These are phyloP conservation scores for Neonothopanus nambi DNA, from an alignment of 1,284 basidiomycete genomes.

Conservation along the genomic window DNA sequence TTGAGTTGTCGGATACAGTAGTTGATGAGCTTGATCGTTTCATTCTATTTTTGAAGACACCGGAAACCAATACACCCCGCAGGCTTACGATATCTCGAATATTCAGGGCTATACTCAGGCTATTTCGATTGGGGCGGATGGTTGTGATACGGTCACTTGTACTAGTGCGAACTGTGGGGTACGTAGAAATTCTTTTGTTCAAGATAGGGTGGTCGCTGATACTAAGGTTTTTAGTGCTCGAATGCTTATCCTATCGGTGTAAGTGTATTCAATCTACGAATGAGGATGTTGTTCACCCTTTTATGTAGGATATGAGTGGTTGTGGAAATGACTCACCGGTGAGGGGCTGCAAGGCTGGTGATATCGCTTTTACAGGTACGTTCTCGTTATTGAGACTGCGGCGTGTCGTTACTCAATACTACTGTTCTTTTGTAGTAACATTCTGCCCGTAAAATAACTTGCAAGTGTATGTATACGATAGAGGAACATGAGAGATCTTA, in stretches of 20 bases:
- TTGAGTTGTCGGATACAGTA: neutral
- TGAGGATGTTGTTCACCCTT: neutral
- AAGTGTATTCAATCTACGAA: conserved; percentile 16
- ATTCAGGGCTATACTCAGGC: conserved; percentile 43
- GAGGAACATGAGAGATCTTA: no score
- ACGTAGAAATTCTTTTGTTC: neutral
- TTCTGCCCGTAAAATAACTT: neutral
- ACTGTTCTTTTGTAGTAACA: no score
- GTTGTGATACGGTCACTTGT: conserved; percentile 39
- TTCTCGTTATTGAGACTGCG: no score
- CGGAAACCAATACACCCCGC: conserved; percentile 32
- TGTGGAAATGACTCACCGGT: conserved; percentile 17
- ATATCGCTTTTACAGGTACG: conserved; percentile 6
- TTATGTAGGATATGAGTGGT: conserved; percentile 11
- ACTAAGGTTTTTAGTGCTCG: conserved; percentile 23
- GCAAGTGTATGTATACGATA: no score
- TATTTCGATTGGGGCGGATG: conserved; percentile 33
- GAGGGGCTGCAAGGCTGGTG: conserved; percentile 7
- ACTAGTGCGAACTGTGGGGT: conserved; percentile 35
- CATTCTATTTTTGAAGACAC: conserved; percentile 26
- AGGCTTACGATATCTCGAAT: conserved; percentile 44
- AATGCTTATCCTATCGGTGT: conserved; percentile 38
- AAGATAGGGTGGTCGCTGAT: neutral
- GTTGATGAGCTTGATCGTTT: neutral
- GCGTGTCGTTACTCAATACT: no score